These are phyloP conservation scores for Backusella sp. DNA, from an alignment of 192 early-diverging fungal genomes.

Conservation along the genomic window DNA sequence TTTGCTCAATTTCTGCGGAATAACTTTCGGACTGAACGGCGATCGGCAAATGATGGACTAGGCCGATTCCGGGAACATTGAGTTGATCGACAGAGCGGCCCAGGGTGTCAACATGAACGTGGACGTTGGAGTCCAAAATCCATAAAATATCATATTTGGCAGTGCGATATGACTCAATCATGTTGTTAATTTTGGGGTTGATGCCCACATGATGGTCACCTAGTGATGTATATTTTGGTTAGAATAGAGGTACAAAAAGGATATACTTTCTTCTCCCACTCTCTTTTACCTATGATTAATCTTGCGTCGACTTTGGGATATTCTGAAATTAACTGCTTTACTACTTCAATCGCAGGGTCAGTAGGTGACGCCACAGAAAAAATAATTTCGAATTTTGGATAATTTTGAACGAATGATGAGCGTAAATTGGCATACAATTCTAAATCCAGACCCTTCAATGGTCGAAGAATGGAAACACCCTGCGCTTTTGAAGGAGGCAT, in stretches of 20 bases:
- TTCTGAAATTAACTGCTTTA: conserved; percentile 61
- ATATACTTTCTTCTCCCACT: not conserved
- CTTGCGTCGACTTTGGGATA: conserved; percentile 74
- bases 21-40: conserved; percentile 69
- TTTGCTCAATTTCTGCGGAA: conserved; percentile 81
- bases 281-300: conserved; percentile 70
- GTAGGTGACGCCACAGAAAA: conserved; percentile 80
- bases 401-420: conserved; percentile 86
- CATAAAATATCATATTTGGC: conserved; percentile 89
- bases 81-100: conserved; percentile 81
- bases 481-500: conserved; percentile 49
- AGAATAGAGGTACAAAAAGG: not conserved
- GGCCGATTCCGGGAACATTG: conserved; percentile 69
- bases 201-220: conserved; percentile 73
- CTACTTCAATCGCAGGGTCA: conserved; percentile 84
- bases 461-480: conserved; percentile 89
- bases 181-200: conserved; percentile 97
- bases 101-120: conserved; percentile 72
- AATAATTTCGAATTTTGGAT: conserved; percentile 85
- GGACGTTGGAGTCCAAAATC: conserved; percentile 94
- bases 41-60: conserved; percentile 94
- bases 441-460: conserved; percentile 89
- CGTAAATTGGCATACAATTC: conserved; percentile 79
- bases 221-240: conserved; percentile 20
- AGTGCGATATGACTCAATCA: conserved; percentile 77